Evolutionary conservation across 257 asterid species (phyloP).

Genomic region (Solanum appendiculatum): DNA sequence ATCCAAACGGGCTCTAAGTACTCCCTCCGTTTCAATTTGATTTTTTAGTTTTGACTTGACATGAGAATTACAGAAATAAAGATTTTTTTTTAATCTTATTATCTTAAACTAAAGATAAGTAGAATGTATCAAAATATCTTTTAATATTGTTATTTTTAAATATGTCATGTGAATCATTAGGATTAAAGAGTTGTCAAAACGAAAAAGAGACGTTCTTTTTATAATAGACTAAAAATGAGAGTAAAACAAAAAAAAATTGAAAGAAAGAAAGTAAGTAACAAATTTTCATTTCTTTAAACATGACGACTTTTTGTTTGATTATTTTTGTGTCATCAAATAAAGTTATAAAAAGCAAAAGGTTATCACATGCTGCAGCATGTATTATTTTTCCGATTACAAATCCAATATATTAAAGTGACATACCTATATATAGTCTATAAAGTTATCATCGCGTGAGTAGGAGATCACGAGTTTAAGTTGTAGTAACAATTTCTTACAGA

Average conservation of each 20-base stretch:
- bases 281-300: background rate
- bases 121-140: too few species aligned
- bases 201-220: too few species aligned
- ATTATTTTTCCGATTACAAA: background rate
- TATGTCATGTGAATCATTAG: too few species aligned
- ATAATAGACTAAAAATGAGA: too few species aligned
- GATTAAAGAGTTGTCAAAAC: accelerated
- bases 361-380: background rate
- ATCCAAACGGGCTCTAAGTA: too few species aligned
- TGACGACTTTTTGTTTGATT: background rate
- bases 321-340: background rate
- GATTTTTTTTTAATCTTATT: too few species aligned
- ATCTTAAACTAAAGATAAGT: too few species aligned
- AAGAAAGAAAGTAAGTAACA: background rate
- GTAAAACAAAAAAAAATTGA: too few species aligned
- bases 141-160: too few species aligned
- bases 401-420: background rate
- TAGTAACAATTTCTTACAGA: too few species aligned
- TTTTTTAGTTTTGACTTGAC: too few species aligned
- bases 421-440: background rate
- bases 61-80: background rate
- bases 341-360: background rate
- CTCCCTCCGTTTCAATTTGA: background rate
- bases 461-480: too few species aligned
- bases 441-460: background rate